phyloP scores from a whole-genome alignment of 371 early-diverging fungal genomes.

The Chytridiales sp. region DNA sequence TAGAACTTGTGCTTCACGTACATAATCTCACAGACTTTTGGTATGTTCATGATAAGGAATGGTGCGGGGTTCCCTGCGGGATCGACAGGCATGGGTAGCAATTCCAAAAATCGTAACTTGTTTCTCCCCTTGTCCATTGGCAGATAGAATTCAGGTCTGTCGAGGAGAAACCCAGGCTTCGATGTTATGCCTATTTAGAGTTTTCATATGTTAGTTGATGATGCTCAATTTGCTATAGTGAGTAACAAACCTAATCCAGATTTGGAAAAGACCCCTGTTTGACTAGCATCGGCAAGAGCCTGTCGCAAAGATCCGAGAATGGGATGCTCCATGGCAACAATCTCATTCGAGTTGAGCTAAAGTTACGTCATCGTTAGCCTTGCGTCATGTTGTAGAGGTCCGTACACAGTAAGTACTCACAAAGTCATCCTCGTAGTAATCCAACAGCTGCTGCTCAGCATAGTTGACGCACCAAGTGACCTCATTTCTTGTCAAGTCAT shows the following conservation, averaged over 20 bases:
- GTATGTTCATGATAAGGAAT: constrained; percentile 19
- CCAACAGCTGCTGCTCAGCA: constrained; percentile 4
- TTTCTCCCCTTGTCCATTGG: constrained; percentile 25
- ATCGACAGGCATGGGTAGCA: constrained; percentile 16
- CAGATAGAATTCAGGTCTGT: constrained; percentile 17
- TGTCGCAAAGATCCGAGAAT: constrained; percentile 15
- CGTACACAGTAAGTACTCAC: background rate
- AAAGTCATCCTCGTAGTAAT: constrained; percentile 5
- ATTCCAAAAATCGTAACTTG: constrained; percentile 13
- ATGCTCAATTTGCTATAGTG: no score
- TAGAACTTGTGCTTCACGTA: background rate
- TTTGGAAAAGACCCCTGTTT: constrained; percentile 9
- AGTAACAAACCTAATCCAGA: no score
- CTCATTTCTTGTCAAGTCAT: background rate
- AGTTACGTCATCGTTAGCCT: background rate
- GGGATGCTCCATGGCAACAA: constrained; percentile 24
- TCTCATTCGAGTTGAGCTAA: constrained; percentile 19
- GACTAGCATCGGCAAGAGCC: constrained; percentile 5
- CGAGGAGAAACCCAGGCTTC: constrained; percentile 10
- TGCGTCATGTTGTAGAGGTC: background rate
- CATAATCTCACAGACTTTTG: constrained; percentile 10
- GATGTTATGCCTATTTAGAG: background rate
- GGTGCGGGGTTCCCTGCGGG: constrained; percentile 19
- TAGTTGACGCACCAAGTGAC: constrained; percentile 13
- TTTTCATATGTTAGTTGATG: no score